A percentile compares a stretch with the other conserved stretches of the same genome.
Evolutionary conservation across 2,329 filamentous ascomycete genomes (phyloP).

Genomic region (Ceratocystis variospora): DNA sequence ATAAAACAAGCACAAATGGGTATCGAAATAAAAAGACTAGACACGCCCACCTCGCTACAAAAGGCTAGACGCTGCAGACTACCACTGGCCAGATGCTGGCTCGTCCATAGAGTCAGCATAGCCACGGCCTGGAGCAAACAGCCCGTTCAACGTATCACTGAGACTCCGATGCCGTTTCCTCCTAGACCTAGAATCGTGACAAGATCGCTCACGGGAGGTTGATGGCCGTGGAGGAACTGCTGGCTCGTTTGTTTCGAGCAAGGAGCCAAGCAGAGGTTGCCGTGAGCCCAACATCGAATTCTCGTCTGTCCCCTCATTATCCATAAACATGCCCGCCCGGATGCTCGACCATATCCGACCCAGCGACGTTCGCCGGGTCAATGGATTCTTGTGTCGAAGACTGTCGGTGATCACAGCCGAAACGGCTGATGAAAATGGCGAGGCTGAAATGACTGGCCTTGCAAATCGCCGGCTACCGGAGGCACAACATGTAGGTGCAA

Average conservation of each 20-base stretch:
- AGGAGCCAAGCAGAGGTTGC: slow-evolving; percentile 13
- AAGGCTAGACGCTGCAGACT: neutral
- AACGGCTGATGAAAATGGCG: slow-evolving; percentile 45
- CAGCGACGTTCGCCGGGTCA: slow-evolving; percentile 32
- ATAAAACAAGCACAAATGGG: slow-evolving; percentile 4
- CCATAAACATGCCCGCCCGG: slow-evolving; percentile 41
- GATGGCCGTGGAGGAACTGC: slow-evolving; percentile 7
- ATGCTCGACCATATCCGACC: slow-evolving; percentile 37
- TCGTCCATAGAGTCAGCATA: slow-evolving; percentile 1
- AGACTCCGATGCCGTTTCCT: slow-evolving; percentile 29
- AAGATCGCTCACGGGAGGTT: slow-evolving; percentile 12
- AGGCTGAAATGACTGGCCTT: slow-evolving; percentile 43
- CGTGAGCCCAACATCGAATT: slow-evolving; percentile 12
- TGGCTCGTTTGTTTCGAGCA: slow-evolving; percentile 11
- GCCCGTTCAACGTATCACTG: slow-evolving; percentile 31
- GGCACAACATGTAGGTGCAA: slow-evolving; percentile 21
- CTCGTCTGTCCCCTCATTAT: slow-evolving; percentile 30
- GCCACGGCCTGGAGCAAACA: slow-evolving; percentile 25
- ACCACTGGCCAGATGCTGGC: neutral
- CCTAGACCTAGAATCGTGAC: slow-evolving; percentile 4
- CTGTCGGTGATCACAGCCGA: slow-evolving; percentile 44
- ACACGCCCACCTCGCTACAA: neutral
- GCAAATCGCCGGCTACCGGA: slow-evolving; percentile 30
- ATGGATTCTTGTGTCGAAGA: slow-evolving; percentile 32
- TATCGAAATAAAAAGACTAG: slow-evolving; percentile 3